These are phyloP conservation scores for Agaricus blazei DNA, from an alignment of 768 basidiomycete genomes.

Conservation along the genomic window DNA sequence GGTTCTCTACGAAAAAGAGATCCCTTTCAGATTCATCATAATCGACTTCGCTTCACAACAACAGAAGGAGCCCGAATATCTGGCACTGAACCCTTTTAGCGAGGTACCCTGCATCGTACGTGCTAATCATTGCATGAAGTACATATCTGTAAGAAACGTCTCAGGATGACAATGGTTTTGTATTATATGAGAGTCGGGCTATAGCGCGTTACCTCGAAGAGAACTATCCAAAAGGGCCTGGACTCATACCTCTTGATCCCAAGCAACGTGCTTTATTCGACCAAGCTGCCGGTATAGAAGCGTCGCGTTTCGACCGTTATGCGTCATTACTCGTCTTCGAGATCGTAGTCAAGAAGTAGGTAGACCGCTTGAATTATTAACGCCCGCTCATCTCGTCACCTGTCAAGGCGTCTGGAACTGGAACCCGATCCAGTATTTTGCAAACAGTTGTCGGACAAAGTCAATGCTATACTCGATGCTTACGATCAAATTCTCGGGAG, in stretches of 20 bases:
- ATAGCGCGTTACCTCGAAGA: conserved; percentile 48
- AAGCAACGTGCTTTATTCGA: conserved; percentile 31
- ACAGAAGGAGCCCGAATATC: conserved; percentile 36
- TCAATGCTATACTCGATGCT: conserved; percentile 32
- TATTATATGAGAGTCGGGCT: conserved; percentile 52
- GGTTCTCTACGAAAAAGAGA: conserved; percentile 41
- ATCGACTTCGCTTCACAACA: conserved; percentile 36
- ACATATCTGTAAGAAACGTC: not conserved
- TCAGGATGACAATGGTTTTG: conserved; percentile 50
- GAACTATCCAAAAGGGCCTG: conserved; percentile 43
- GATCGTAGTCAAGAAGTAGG: conserved; percentile 42
- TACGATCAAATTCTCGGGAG: conserved; percentile 45
- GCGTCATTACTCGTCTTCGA: conserved; percentile 33
- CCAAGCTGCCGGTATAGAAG: conserved; percentile 40
- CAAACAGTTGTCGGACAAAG: conserved; percentile 15
- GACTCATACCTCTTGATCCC: conserved; percentile 37
- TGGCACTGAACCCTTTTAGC: conserved; percentile 49
- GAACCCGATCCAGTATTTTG: conserved; percentile 22
- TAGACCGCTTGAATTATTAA: not conserved
- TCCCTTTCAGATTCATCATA: conserved; percentile 41
- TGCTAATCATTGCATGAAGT: not conserved
- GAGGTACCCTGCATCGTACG: conserved; percentile 48
- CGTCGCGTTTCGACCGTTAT: conserved; percentile 35
- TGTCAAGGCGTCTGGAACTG: not conserved
- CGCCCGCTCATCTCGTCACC: not conserved